phyloP scores from a whole-genome alignment of 495 filamentous ascomycete genomes.

The Xylaria venustula region DNA sequence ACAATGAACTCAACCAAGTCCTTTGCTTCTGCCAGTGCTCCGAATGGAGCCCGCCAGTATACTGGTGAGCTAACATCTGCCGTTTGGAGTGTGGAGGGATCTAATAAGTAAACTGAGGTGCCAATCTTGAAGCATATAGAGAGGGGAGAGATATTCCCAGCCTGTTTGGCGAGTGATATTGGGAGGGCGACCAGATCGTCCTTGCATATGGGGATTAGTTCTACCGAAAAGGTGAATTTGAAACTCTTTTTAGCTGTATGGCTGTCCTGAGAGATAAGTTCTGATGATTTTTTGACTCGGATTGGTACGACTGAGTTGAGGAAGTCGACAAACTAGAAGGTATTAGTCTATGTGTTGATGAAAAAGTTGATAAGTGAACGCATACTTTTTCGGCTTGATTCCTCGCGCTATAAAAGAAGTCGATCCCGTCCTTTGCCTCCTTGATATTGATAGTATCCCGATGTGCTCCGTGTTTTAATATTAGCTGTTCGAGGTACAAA shows the following conservation, averaged over 20 bases:
- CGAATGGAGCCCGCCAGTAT: slow-evolving; percentile 90
- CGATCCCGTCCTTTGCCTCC: slow-evolving; percentile 87
- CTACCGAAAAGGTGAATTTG: slow-evolving; percentile 86
- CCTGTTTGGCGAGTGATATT: slow-evolving; percentile 75
- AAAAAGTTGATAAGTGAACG: not conserved
- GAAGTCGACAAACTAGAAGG: slow-evolving; percentile 74
- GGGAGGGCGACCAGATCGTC: slow-evolving; percentile 95
- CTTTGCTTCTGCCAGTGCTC: slow-evolving; percentile 75
- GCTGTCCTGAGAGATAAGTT: slow-evolving; percentile 90
- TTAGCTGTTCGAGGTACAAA: slow-evolving; percentile 92
- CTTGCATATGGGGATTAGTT: slow-evolving; percentile 91
- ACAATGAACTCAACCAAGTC: slow-evolving; percentile 90
- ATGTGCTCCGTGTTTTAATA: slow-evolving; percentile 90
- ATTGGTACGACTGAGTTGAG: slow-evolving; percentile 76
- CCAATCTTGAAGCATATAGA: slow-evolving; percentile 86
- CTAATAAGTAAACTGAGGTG: slow-evolving; percentile 82
- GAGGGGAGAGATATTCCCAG: slow-evolving; percentile 85
- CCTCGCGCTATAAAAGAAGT: slow-evolving; percentile 86
- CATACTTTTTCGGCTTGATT: slow-evolving; percentile 78
- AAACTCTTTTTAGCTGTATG: slow-evolving; percentile 87
- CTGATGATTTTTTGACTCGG: slow-evolving; percentile 78
- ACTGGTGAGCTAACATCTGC: slow-evolving; percentile 74
- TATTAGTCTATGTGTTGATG: not conserved
- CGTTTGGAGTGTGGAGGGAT: slow-evolving; percentile 87
- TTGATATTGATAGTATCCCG: slow-evolving; percentile 95